phyloP scores from a whole-genome alignment of 192 early-diverging fungal species.

The Gonapodya prolifera region DNA sequence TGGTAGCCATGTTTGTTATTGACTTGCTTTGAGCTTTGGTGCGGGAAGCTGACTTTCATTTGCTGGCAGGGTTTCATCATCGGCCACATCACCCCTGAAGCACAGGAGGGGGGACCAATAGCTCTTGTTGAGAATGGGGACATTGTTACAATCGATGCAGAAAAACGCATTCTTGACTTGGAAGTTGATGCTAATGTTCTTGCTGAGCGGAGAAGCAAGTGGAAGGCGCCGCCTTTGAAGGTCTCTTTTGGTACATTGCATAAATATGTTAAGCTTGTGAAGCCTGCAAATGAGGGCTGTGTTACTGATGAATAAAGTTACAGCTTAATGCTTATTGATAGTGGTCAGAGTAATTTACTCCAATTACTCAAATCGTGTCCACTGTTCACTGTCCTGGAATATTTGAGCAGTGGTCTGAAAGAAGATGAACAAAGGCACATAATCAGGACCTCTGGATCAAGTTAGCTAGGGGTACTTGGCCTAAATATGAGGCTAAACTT shows the following conservation, averaged over 20 bases:
- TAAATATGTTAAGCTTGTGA: conserved; percentile 86
- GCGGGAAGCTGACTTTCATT: too few relatives aligned
- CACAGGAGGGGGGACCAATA: conserved; percentile 92
- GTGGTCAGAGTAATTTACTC: too few relatives aligned
- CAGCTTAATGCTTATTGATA: too few relatives aligned
- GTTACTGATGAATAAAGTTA: conserved; percentile 69
- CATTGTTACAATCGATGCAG: conserved; percentile 78
- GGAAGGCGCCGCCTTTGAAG: conserved; percentile 79
- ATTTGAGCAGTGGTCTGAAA: too few relatives aligned
- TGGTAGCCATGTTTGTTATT: conserved; percentile 66
- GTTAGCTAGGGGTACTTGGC: too few relatives aligned
- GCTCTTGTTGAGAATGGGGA: conserved; percentile 85
- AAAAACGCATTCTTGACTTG: conserved; percentile 50
- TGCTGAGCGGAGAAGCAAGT: conserved; percentile 45
- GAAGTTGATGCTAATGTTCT: conserved; percentile 41
- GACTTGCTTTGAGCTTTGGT: too few relatives aligned
- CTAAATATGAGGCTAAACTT: too few relatives aligned
- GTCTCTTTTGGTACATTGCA: conserved; percentile 76
- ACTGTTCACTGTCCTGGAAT: too few relatives aligned
- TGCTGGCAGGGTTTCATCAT: conserved; percentile 81
- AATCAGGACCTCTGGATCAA: too few relatives aligned
- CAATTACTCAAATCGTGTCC: too few relatives aligned
- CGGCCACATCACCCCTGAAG: conserved; percentile 97
- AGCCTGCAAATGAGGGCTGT: conserved; percentile 64
- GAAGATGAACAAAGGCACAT: too few relatives aligned